phyloP scores from a whole-genome alignment of 176 grass and related monocot genomes.

The Urochloa ruziziensis region DNA sequence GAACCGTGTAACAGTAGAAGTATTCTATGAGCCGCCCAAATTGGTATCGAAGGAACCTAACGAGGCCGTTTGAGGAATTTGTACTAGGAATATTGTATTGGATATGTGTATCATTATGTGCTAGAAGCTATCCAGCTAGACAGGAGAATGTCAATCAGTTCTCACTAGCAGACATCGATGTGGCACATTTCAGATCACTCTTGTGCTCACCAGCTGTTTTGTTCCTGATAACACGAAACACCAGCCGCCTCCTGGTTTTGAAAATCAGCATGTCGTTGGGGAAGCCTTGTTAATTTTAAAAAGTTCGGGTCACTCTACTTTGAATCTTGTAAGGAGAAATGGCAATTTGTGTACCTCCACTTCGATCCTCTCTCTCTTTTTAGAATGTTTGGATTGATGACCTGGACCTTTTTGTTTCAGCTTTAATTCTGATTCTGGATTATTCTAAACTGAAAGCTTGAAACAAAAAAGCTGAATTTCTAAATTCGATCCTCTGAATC shows the following conservation, averaged over 20 bases:
- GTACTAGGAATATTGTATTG: conserved; percentile 44
- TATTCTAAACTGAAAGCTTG: background rate
- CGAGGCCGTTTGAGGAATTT: conserved; percentile 25
- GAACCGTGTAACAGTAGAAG: conserved; percentile 25
- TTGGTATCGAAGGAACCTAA: background rate
- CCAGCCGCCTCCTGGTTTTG: conserved; percentile 5
- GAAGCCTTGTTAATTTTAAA: background rate
- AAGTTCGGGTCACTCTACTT: background rate
- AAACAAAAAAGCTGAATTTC: background rate
- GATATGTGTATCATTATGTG: conserved; percentile 16
- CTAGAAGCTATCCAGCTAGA: background rate
- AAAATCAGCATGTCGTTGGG: background rate
- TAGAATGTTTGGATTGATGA: background rate
- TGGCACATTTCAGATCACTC: background rate
- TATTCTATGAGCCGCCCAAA: conserved; percentile 37
- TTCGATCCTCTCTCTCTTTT: background rate
- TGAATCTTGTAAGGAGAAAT: background rate
- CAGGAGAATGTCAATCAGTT: conserved; percentile 18
- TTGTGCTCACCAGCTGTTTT: conserved; percentile 32
- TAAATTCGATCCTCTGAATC: background rate
- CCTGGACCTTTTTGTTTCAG: background rate
- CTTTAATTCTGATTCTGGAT: background rate
- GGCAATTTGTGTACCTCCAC: background rate
- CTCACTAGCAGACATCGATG: background rate
- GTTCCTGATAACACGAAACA: background rate